Percentiles rank a stretch among this genome's conserved stretches.
phyloP scores from a whole-genome alignment of 1,284 basidiomycete genomes.

The Pseudozyma pruni region DNA sequence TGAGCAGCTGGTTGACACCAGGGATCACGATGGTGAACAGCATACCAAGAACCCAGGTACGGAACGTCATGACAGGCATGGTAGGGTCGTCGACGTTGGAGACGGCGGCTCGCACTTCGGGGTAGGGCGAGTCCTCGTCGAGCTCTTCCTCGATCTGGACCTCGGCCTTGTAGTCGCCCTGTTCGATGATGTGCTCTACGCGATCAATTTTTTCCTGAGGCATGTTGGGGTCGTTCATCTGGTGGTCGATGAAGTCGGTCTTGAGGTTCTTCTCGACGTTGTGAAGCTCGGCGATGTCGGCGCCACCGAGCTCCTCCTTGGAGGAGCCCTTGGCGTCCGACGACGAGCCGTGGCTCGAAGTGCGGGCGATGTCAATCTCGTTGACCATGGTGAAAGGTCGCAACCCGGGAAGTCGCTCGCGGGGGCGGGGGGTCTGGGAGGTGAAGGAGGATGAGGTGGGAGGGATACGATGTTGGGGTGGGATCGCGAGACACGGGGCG shows the following conservation, averaged over 20 bases:
- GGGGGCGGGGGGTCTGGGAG: background rate
- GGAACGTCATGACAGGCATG: slow-evolving; percentile 65
- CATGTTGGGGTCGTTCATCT: slow-evolving; percentile 57
- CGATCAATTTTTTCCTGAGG: slow-evolving; percentile 40
- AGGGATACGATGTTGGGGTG: background rate
- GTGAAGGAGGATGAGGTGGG: background rate
- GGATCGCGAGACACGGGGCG: background rate
- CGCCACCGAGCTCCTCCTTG: slow-evolving; percentile 31
- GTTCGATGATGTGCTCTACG: slow-evolving; percentile 48
- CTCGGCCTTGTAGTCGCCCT: slow-evolving; percentile 57
- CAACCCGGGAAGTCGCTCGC: slow-evolving; percentile 9
- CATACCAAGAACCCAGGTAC: slow-evolving; percentile 60
- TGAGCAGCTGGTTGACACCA: slow-evolving; percentile 61
- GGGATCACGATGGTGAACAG: slow-evolving; percentile 60
- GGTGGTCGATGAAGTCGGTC: slow-evolving; percentile 46
- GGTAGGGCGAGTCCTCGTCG: slow-evolving; percentile 64
- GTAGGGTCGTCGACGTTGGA: slow-evolving; percentile 63
- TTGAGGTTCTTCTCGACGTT: slow-evolving; percentile 47
- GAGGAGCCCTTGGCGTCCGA: slow-evolving; percentile 31
- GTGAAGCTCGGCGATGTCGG: slow-evolving; percentile 26
- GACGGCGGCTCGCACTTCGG: slow-evolving; percentile 62
- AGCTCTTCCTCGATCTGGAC: slow-evolving; percentile 45
- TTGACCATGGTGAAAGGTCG: slow-evolving; percentile 23
- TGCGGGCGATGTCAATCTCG: slow-evolving; percentile 36
- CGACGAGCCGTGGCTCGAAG: slow-evolving; percentile 31